Conservation (phyloP, 129 eudicot species). For the Flaveria bidentis region DNA sequence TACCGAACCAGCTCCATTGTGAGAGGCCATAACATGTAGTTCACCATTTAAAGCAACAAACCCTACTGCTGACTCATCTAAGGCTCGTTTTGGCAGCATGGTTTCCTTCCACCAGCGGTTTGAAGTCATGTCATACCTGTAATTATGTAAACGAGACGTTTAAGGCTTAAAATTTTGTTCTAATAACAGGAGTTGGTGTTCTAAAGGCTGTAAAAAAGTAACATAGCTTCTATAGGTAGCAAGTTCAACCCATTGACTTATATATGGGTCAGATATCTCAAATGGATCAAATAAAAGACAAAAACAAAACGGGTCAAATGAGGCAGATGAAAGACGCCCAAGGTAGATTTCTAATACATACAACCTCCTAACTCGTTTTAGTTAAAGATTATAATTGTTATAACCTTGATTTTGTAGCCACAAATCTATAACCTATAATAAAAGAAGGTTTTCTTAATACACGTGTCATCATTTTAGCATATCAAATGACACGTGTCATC, state of each 20-base stretch:
- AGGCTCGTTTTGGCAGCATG: slow-evolving; percentile 60
- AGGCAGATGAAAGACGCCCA: too few species aligned
- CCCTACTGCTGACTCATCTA: slow-evolving; percentile 61
- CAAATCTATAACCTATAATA: too few species aligned
- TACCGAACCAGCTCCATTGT: slow-evolving; percentile 46
- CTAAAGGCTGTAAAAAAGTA: too few species aligned
- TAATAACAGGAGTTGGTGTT: not conserved
- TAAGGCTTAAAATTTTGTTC: slow-evolving; percentile 5
- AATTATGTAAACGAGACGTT: slow-evolving; percentile 6
- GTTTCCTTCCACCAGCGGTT: slow-evolving; percentile 86
- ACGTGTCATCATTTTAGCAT: too few species aligned
- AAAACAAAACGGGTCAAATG: too few species aligned
- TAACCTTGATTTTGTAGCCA: too few species aligned
- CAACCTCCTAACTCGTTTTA: too few species aligned
- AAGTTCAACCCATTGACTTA: not conserved
- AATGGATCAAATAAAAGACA: not conserved
- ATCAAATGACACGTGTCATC: too few species aligned
- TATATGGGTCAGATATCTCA: not conserved
- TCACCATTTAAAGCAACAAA: slow-evolving; percentile 68
- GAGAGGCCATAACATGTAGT: slow-evolving; percentile 57
- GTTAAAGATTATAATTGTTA: too few species aligned
- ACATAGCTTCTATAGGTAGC: not conserved
- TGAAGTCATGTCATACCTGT: slow-evolving; percentile 73
- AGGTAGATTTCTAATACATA: too few species aligned
- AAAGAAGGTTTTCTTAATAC: too few species aligned